phyloP scores from a whole-genome alignment of 441 rosid genomes.

The Populus trichocarpa region DNA sequence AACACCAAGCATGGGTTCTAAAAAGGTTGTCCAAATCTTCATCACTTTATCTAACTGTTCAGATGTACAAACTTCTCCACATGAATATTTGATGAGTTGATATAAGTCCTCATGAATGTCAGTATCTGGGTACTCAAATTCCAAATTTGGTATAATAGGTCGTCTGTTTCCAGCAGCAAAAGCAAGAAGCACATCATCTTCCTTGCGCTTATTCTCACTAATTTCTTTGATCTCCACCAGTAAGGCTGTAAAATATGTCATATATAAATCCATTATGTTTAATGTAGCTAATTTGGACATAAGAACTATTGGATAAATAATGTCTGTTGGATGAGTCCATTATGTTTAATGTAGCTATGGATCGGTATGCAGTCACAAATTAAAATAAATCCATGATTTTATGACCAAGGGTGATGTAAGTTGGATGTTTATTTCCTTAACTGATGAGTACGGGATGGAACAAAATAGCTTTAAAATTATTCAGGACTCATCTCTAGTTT shows the following conservation, averaged over 20 bases:
- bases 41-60: slow-evolving; percentile 89
- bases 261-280: neutral
- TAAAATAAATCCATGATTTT: neutral
- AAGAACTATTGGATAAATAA: neutral
- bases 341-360: neutral
- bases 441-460: neutral
- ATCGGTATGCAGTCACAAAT: neutral
- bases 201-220: slow-evolving; percentile 73
- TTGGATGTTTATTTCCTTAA: neutral
- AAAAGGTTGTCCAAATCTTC: slow-evolving; percentile 90
- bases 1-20: slow-evolving; percentile 87
- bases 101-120: slow-evolving; percentile 92
- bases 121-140: slow-evolving; percentile 79
- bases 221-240: slow-evolving; percentile 88
- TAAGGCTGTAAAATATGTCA: slow-evolving; percentile 55
- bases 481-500: neutral
- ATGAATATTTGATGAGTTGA: slow-evolving; percentile 92
- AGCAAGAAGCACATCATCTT: slow-evolving; percentile 82
- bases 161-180: slow-evolving; percentile 87
- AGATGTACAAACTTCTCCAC: slow-evolving; percentile 92
- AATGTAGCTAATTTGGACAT: slow-evolving; percentile 12
- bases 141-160: slow-evolving; percentile 64
- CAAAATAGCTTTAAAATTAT: neutral
- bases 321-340: neutral
- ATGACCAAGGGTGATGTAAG: neutral